Base-by-base conservation (phyloP, 257 asterid genomes). In the Ajuga chamaepitys region DNA sequence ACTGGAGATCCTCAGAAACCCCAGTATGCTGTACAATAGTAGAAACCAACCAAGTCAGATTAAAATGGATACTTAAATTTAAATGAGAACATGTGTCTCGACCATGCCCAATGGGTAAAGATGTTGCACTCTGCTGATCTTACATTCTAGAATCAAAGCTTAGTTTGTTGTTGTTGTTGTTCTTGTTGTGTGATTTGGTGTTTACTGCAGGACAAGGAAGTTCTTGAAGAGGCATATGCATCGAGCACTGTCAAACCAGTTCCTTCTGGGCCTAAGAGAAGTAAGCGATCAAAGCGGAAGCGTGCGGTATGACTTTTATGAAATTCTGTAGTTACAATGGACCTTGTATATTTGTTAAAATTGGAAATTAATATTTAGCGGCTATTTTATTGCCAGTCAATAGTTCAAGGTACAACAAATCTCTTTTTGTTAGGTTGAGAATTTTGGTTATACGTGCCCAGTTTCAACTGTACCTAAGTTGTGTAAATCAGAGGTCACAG, bases 261-360 rank as follows among this genome's bases (percentile, higher is more conserved):
- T 70, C 89, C 95, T 17, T 66, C 95, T 17, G 89, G 79, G 37
- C 95, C 95, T 20, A 83, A 85, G 82, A 91, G 78, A 83, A 86
- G 95, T 76, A 91, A 91, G 78, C 78, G 98, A 52, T 86, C 98
- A 62, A 91, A 86, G 82, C 66, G 84, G 73, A 88, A 88, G 91
- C 95, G 98, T 46, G 75, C 88, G 65, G 96, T 86, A 76, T 91
- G 90, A 88, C 66, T 74, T 52, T 54, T 35, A 67, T 58, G 53
- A 67, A 60, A 50, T 80, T 85, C 70, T 79, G 82, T 78, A 81
- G 83, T 71, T 58, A 13, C 42, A 21, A 62, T 47, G 76, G 70
- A 20, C 57, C 41, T 56, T 81, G 83, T 84, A 84, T 81, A 79
- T 78, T 81, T 78, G 59, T 51, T 68, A 63, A 68, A 66, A 38